A percentile compares a stretch with the other conserved stretches of the same genome.
phyloP scores from a whole-genome alignment of 75 land plant genomes.

The Pinus tabuliformis region DNA sequence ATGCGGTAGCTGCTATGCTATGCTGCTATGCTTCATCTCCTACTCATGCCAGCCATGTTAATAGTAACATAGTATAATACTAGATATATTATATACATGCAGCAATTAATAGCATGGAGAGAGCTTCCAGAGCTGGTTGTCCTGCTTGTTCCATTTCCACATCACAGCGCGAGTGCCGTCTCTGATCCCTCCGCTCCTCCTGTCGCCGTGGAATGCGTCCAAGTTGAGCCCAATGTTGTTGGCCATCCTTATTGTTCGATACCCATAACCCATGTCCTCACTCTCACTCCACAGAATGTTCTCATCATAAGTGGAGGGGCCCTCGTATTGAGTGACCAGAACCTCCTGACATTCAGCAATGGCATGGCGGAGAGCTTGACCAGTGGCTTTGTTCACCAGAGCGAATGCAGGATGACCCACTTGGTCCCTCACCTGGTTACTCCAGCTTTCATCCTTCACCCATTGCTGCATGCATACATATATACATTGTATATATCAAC shows the following conservation, averaged over 20 bases:
- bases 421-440: conserved; percentile 30
- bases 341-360: conserved; percentile 33
- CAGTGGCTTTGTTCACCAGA: conserved; percentile 42
- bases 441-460: conserved; percentile 31
- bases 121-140: conserved; percentile 33
- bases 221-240: conserved; percentile 21
- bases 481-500: no score
- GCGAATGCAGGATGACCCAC: conserved; percentile 34
- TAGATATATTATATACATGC: no score
- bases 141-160: conserved; percentile 24
- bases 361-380: conserved; percentile 33
- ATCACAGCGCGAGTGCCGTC: conserved; percentile 17
- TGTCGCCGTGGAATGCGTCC: conserved; percentile 18
- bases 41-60: no score
- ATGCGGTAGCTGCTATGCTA: no score
- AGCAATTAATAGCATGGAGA: conserved; percentile 17
- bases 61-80: no score
- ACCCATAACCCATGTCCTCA: conserved; percentile 32
- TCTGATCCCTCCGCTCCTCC: conserved; percentile 10
- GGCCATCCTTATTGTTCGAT: conserved; percentile 11
- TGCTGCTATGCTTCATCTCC: no score
- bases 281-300: conserved; percentile 27
- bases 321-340: conserved; percentile 12
- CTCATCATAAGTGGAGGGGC: conserved; percentile 8
- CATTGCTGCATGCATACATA: conserved; percentile 20